These are phyloP conservation scores for Candida taoyuanica DNA, from an alignment of 805 yeast genomes.

Conservation along the genomic window DNA sequence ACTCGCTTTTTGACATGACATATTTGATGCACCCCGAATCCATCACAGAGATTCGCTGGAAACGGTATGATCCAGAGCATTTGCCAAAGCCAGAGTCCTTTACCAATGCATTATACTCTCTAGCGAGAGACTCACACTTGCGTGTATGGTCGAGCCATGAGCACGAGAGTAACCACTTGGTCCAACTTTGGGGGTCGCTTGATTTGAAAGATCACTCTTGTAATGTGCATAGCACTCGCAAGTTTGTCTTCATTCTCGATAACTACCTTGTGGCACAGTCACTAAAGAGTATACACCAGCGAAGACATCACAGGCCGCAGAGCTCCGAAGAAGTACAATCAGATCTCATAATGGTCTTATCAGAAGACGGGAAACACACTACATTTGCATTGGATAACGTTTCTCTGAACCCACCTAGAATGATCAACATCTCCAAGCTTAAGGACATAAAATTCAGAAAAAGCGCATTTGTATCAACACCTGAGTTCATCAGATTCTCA, in stretches of 20 bases:
- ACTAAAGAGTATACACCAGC: constrained; percentile 11
- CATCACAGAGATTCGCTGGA: constrained; percentile 60
- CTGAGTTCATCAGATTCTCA: constrained; percentile 33
- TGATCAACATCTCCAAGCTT: constrained; percentile 39
- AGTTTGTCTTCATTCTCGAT: constrained; percentile 39
- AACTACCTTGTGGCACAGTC: constrained; percentile 8
- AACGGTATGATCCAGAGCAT: constrained; percentile 29
- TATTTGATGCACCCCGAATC: constrained; percentile 62
- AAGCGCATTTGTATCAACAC: constrained; percentile 28
- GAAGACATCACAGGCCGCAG: no score
- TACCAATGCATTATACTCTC: constrained; percentile 56
- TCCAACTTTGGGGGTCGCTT: constrained; percentile 53
- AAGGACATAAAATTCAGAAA: constrained; percentile 22
- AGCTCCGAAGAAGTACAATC: constrained; percentile 29
- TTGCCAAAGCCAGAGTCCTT: constrained; percentile 30
- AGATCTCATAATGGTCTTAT: constrained; percentile 40
- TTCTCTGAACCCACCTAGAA: constrained; percentile 50
- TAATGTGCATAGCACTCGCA: constrained; percentile 13
- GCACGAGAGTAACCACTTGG: constrained; percentile 49
- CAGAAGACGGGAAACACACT: constrained; percentile 36
- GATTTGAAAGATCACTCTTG: constrained; percentile 24
- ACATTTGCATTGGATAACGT: constrained; percentile 48
- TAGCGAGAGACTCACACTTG: constrained; percentile 53
- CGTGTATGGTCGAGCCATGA: constrained; percentile 70
- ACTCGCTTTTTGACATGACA: constrained; percentile 61